Evolutionary conservation across 2,329 filamentous ascomycete species (phyloP).

Genomic region (Diaporthe sp.): DNA sequence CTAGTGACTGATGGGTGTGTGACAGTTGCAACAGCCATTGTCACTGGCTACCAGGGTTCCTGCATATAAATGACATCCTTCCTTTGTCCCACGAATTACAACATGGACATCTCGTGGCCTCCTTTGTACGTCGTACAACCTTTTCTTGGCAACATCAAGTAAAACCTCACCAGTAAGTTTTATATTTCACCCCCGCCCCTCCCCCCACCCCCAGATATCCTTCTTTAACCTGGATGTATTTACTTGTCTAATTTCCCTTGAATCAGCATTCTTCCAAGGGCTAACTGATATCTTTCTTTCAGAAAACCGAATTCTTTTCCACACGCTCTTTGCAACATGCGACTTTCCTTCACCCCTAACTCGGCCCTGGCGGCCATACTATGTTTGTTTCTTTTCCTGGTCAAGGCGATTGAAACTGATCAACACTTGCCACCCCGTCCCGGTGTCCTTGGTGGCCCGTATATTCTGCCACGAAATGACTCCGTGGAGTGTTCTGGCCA

Average conservation of each 20-base stretch:
- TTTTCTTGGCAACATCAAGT: not conserved
- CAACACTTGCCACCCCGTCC: not conserved
- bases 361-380: not conserved
- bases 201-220: no score
- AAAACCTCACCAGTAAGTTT: not conserved
- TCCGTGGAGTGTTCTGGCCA: not conserved
- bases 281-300: not conserved
- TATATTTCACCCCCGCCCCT: fast-evolving
- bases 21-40: not conserved
- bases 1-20: not conserved
- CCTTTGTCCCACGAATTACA: not conserved
- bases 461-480: not conserved
- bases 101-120: not conserved
- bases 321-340: not conserved
- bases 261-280: not conserved
- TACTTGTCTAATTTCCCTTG: not conserved
- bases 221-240: not conserved
- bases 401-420: not conserved
- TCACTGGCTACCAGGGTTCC: not conserved
- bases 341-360: not conserved
- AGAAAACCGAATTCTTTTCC: not conserved
- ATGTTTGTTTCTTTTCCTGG: not conserved
- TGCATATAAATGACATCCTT: not conserved
- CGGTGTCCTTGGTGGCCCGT: not conserved
- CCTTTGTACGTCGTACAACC: not conserved